Conservation (phyloP, 106 monocot species). For the Platanthera zijinensis region DNA sequence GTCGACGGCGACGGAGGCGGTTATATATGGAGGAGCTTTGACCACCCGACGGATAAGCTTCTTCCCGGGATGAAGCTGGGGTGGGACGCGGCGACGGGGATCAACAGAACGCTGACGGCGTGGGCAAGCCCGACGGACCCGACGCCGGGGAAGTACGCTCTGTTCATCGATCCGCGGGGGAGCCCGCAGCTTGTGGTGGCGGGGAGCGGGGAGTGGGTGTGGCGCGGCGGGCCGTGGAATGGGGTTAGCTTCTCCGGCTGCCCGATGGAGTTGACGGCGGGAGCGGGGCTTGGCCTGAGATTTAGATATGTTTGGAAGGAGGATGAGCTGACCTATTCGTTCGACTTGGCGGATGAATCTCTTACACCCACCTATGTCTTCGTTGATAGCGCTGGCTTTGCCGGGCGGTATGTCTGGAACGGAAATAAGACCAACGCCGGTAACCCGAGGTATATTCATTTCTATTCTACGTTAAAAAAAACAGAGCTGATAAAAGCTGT, state of each 20-base stretch:
- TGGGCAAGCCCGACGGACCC: constrained; percentile 13
- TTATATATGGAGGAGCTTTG: constrained; percentile 15
- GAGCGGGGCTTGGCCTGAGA: not conserved
- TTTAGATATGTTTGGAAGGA: not conserved
- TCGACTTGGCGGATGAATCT: not conserved
- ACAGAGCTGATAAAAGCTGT: no score
- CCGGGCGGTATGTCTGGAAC: not conserved
- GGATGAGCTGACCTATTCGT: constrained; percentile 1
- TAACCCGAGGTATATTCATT: not conserved
- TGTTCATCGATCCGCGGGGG: not conserved
- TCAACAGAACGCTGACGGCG: constrained; percentile 9
- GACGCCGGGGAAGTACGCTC: constrained; percentile 6
- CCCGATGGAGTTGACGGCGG: not conserved
- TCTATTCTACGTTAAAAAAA: no score
- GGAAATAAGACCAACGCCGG: not conserved
- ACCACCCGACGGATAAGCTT: constrained; percentile 15
- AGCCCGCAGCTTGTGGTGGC: constrained; percentile 5
- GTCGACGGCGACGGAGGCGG: not conserved
- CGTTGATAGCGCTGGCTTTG: not conserved
- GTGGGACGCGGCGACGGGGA: constrained; percentile 1
- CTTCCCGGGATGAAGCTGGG: constrained; percentile 15
- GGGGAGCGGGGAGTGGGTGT: not conserved
- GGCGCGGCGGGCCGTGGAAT: constrained; percentile 11
- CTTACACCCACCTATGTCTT: not conserved
- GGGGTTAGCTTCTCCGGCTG: constrained; percentile 6